Evolutionary conservation across 2,329 filamentous ascomycete genomes (phyloP), one percentile per base, ranked within the genome.

Genomic region (Hymenoscyphus fructigenus): DNA sequence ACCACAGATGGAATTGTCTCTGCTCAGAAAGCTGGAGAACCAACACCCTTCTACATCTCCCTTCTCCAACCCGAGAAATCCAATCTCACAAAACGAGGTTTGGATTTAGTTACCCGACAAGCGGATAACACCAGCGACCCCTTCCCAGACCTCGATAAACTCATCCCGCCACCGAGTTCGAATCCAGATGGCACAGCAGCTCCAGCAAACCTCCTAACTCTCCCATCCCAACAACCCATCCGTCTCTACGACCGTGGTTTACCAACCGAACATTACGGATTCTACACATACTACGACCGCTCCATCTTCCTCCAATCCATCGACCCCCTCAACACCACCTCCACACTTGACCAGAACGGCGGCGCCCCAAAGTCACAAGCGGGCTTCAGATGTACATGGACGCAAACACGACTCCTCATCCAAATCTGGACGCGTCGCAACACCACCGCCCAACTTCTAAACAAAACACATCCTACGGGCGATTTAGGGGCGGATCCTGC

Each of bases 231-330:
- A 66, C 95, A 98, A 73, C 94, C 92, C 0, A 81, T 98, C 14
- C 87, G 91, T 1, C 84, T 98, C 0, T 98, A 89, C 76, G 92
- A 98, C 76, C 90, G 93, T 23, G 93, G 91, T 20, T 81, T 91
- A 32, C 80, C 84, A 1, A 89, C 89, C 0, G 94, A 98, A 76
- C 92, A 97, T 78, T 97, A 96, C 77, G 92, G 92, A 2, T 97
- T 97, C 79, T 97, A 97, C 79, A 91, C 86, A 0, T 96, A 97
- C 81, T 98, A 91, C 77, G 88, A 93, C 78, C 91, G 93, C 69
- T 90, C 89, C 9, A 91, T 96, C 68, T 96, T 94, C 80, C 82
- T 96, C 67, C 87, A 88, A 70, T 88, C 86, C 17, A 79, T 83
- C 12, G 77, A 78, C 0, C 75, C 79, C 0, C 75, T 85, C 65